phyloP scores from a whole-genome alignment of 768 basidiomycete species.

The Mycena sanguinolenta region DNA sequence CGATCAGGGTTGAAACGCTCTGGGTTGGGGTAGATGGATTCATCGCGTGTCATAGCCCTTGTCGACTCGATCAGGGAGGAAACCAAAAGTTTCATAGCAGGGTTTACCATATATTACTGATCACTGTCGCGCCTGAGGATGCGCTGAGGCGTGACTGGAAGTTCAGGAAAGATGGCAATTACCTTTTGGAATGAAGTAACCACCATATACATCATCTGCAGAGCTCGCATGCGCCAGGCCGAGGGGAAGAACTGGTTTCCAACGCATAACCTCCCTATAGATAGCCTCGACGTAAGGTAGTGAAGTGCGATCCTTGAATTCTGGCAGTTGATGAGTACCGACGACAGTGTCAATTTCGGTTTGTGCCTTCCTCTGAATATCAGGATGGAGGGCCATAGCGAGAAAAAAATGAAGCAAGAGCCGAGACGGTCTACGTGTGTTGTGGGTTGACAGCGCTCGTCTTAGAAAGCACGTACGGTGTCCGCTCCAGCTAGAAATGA shows the following conservation, averaged over 20 bases:
- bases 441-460: neutral
- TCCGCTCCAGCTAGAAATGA: conserved; percentile 34
- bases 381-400: conserved; percentile 7
- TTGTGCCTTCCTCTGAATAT: conserved; percentile 1
- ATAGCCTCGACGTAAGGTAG: conserved; percentile 5
- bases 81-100: neutral
- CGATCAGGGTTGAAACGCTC: conserved; percentile 45
- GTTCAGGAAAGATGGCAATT: neutral
- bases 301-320: neutral
- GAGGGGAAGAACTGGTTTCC: neutral
- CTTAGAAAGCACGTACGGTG: conserved; percentile 31
- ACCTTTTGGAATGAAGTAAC: conserved; percentile 49
- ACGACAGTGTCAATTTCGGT: neutral
- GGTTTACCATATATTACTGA: conserved; percentile 53
- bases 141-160: neutral
- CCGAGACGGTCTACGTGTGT: neutral
- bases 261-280: conserved; percentile 1
- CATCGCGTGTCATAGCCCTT: conserved; percentile 46
- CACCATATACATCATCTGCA: conserved; percentile 47
- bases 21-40: conserved; percentile 43
- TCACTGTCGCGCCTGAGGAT: conserved; percentile 37
- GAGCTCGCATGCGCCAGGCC: conserved; percentile 37
- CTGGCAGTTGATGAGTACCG: conserved; percentile 2
- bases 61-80: neutral
- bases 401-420: conserved; percentile 2